Evolutionary conservation across 176 grass and related monocot genomes (phyloP), one percentile per base, ranked within the genome.

Genomic region (Typha latifolia): DNA sequence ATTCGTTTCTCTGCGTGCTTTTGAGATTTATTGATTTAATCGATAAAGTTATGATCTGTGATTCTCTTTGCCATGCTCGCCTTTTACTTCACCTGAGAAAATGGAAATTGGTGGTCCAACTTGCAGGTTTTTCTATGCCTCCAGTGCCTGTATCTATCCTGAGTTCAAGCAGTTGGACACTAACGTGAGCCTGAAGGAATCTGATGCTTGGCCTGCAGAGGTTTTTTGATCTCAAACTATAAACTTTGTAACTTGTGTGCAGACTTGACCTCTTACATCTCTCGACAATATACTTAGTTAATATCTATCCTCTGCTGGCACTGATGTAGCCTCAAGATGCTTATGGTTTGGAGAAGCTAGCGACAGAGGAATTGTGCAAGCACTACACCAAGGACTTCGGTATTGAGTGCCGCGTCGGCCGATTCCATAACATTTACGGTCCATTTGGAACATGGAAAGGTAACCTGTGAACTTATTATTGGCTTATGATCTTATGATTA

Each of bases 191-290:
- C 81, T 89, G 74, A 84, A 84, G 74, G 86, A 89, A 32, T 66
- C 82, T 64, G 86, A 89, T 72, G 86, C 86, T 74, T 89, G 82
- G 81, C 86, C 86, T 72, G 80, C 85, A 48, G 85, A 87, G 85
- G 85, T 87, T 83, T 73, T 12, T 73, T 68, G 71, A 70, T 32
- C 70, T 62, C 66, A 3, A 55, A 29, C 51, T 14, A 55, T 55
- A 5, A 18, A 43, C 37, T 55, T 19, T 21, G 15, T 22, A 22
- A n/a, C 11, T 21, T 19, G 11, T 59, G 8, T 21, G 9, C 8
- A 16, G n/a, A 29, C 27, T 59, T 16, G n/a, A 19, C 53, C 20
- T 59, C 20, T 59, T 59, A 59, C 16, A 59, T 12, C 4, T 12
- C 4, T 67, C 6, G 4, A 67, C 43, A 49, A 13, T 19, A 49